Base-by-base conservation (phyloP, 805 yeast species). In the Candida lessepsii region DNA sequence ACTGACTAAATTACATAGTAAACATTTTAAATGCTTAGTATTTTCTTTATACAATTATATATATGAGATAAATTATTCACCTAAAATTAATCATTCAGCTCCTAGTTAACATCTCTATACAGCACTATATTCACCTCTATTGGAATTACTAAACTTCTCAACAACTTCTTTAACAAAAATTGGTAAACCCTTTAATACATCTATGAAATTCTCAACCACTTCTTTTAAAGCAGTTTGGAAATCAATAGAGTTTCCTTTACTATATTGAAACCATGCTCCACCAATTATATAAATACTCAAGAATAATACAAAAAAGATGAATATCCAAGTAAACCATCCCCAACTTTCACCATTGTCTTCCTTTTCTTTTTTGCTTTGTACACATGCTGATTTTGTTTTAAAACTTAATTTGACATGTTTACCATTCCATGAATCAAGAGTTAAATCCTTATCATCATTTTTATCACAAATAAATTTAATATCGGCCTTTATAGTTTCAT, bases 61-160 rank as follows among this genome's bases (percentile, higher is more conserved):
- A n/a, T n/a, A n/a, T n/a, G n/a, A n/a, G n/a, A n/a, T n/a, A n/a
- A n/a, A n/a, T n/a, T n/a, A n/a, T n/a, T n/a, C n/a, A n/a, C n/a
- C n/a, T n/a, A n/a, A n/a, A n/a, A n/a, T n/a, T n/a, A n/a, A n/a
- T n/a, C n/a, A n/a, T n/a, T n/a, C n/a, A n/a, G n/a, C n/a, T n/a
- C n/a, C n/a, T n/a, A n/a, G n/a, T n/a, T n/a, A n/a, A n/a, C n/a
- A n/a, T n/a, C 16, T 3, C 65, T 70, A 90, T 9, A 93, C 95
- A 25, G 97, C 98, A 56, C 95, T 82, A 60, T 93, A 91, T 14
- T 96, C 98, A 19, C 95, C 95, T 58, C 96, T 76, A 52, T 71
- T 69, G 33, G 75, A 65, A 39, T 72, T 64, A 5, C 90, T 83
- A 24, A 90, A 59, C 52, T 76, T 87, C 37, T 76, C 76, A 29